Percentiles rank a stretch among this genome's conserved stretches.
Evolutionary conservation across 257 asterid species (phyloP).

Genomic region (Rhazya stricta): DNA sequence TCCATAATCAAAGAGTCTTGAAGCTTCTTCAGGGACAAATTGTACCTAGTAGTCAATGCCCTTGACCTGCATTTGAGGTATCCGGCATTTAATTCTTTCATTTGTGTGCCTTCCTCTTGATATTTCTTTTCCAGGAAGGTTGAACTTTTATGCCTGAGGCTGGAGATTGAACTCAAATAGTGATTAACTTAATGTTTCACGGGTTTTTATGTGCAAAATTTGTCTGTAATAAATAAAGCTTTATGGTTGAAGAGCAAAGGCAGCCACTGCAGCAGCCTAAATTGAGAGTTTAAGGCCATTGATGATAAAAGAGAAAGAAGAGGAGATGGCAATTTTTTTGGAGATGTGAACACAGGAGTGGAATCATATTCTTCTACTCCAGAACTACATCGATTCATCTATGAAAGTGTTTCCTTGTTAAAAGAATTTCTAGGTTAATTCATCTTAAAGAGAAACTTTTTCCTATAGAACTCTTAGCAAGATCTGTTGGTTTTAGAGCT

Average conservation of each 20-base stretch:
- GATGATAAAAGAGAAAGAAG: slow-evolving; percentile 55
- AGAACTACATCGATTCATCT: slow-evolving; percentile 44
- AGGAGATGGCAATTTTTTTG: slow-evolving; percentile 63
- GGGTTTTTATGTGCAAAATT: not conserved
- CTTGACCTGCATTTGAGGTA: slow-evolving; percentile 53
- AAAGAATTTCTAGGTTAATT: not conserved
- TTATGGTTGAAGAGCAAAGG: slow-evolving; percentile 30
- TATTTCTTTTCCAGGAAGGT: not conserved
- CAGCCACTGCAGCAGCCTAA: slow-evolving; percentile 28
- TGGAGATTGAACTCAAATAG: not conserved
- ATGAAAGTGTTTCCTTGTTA: too few species aligned
- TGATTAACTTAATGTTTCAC: not conserved
- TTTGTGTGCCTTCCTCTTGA: not conserved
- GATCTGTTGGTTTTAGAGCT: not conserved
- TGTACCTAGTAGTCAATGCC: slow-evolving; percentile 85
- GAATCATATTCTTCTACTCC: slow-evolving; percentile 54
- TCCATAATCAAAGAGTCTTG: slow-evolving; percentile 84
- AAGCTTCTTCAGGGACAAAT: slow-evolving; percentile 71
- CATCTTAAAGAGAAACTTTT: not conserved
- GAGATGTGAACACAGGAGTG: slow-evolving; percentile 74
- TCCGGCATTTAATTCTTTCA: not conserved
- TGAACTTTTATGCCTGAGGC: not conserved
- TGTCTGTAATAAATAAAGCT: not conserved
- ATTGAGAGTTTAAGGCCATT: slow-evolving; percentile 40
- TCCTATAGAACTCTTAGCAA: not conserved